Evolutionary conservation across 2,329 filamentous ascomycete species (phyloP).

Genomic region (Mycosphaerelloides madeirae): DNA sequence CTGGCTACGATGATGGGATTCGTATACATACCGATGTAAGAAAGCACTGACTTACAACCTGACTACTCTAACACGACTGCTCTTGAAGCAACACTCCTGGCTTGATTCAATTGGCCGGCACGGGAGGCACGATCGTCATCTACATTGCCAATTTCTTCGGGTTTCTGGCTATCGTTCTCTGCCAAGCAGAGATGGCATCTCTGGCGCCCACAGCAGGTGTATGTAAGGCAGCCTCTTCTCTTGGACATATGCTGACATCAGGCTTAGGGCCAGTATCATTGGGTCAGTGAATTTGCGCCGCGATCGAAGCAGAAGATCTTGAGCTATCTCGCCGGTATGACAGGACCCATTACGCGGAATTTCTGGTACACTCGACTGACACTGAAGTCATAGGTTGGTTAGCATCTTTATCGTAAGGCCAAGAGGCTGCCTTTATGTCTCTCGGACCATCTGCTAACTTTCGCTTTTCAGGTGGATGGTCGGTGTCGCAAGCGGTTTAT

Average conservation of each 20-base stretch:
- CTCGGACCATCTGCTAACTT: too few relatives aligned
- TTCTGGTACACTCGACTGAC: too few relatives aligned
- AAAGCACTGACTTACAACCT: not conserved
- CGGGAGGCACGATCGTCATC: slow-evolving; percentile 18
- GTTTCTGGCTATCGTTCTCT: slow-evolving; percentile 18
- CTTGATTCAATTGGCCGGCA: slow-evolving; percentile 18
- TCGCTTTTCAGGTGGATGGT: too few relatives aligned
- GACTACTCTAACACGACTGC: too few relatives aligned
- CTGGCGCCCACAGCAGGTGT: slow-evolving; percentile 26
- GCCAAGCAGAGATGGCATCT: slow-evolving; percentile 23
- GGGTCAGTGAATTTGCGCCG: slow-evolving; percentile 24
- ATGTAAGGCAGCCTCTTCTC: slow-evolving; percentile 27
- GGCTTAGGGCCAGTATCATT: slow-evolving; percentile 25
- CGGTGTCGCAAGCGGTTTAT: slow-evolving; percentile 11
- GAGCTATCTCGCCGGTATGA: slow-evolving; percentile 23
- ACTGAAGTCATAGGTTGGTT: slow-evolving; percentile 18
- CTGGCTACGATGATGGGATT: slow-evolving; percentile 31
- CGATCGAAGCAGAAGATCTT: slow-evolving; percentile 31
- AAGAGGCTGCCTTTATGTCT: slow-evolving; percentile 28
- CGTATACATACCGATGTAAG: not conserved
- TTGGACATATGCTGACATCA: slow-evolving; percentile 14
- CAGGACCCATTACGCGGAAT: too few relatives aligned
- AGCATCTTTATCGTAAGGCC: slow-evolving; percentile 12
- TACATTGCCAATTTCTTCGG: slow-evolving; percentile 15
- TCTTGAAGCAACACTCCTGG: slow-evolving; percentile 4